Percentiles rank a stretch among this genome's conserved stretches.
Conservation (phyloP, 768 basidiomycete genomes). For the Termitomyces sp. region DNA sequence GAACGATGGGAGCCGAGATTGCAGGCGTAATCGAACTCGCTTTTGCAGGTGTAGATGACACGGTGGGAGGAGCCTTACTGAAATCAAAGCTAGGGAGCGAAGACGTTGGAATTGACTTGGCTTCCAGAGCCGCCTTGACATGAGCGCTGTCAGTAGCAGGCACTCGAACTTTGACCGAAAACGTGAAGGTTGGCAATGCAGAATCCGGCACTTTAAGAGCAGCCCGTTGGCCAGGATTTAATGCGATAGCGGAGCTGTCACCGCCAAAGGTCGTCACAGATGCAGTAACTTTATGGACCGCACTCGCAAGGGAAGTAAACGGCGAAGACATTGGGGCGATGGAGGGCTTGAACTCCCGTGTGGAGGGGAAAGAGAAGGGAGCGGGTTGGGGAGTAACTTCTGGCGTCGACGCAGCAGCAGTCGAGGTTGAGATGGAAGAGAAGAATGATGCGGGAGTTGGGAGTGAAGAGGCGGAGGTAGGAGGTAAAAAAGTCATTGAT, state of each 20-base stretch:
- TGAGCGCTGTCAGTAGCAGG: conserved; percentile 16
- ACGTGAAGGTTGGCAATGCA: conserved; percentile 33
- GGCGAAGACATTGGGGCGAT: background rate
- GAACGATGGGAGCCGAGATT: conserved; percentile 1
- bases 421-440: background rate
- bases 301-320: background rate
- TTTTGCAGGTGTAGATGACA: background rate
- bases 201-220: conserved; percentile 23
- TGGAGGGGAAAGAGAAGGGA: background rate
- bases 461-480: background rate
- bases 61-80: background rate
- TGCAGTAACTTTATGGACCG: background rate
- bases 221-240: conserved; percentile 19
- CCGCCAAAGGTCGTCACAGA: background rate
- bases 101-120: conserved; percentile 29
- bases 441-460: background rate
- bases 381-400: background rate
- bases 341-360: background rate
- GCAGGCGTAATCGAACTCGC: background rate
- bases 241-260: background rate
- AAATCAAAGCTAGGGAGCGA: conserved; percentile 46
- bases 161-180: conserved; percentile 23
- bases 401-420: background rate
- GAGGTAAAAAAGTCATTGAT: background rate
- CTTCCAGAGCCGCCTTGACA: conserved; percentile 28